Conservation (phyloP, 495 filamentous ascomycete species). For the Penicillium parvum region DNA sequence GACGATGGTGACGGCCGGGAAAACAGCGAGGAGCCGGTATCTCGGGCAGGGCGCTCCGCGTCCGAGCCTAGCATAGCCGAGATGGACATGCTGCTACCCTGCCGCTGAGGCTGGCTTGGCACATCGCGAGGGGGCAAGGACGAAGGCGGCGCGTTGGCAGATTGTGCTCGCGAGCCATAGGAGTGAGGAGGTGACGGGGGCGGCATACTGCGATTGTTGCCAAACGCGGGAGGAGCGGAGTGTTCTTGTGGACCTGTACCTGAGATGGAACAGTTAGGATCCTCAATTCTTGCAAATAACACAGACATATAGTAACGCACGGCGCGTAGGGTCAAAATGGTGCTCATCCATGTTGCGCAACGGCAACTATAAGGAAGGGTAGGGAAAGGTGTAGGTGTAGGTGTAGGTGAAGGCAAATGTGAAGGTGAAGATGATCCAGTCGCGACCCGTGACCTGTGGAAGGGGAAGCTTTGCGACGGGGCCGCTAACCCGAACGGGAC, state of each 20-base stretch:
- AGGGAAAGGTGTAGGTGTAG: no score
- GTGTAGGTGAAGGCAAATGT: conserved; percentile 5
- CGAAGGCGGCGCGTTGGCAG: conserved; percentile 37
- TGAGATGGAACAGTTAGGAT: not conserved
- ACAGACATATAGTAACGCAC: no score
- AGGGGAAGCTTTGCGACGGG: no score
- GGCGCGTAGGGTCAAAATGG: conserved; percentile 28
- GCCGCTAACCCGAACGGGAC: no score
- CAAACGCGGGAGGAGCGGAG: conserved; percentile 45
- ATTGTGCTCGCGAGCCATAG: conserved; percentile 40
- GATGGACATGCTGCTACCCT: conserved; percentile 89
- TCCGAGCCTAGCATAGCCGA: conserved; percentile 77
- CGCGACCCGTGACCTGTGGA: conserved; percentile 18
- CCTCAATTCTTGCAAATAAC: no score
- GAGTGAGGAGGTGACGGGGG: conserved; percentile 57
- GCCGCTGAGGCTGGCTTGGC: conserved; percentile 46
- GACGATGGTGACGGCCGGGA: conserved; percentile 50
- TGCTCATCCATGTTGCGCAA: conserved; percentile 34
- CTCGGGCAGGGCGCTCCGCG: conserved; percentile 57
- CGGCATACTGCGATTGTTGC: conserved; percentile 53
- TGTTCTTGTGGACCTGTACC: conserved; percentile 33
- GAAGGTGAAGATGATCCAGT: conserved; percentile 15
- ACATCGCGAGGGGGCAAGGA: conserved; percentile 52
- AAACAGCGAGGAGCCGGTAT: conserved; percentile 52
- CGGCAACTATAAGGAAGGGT: no score